Base-by-base conservation (phyloP, 257 asterid genomes). In the Nicotiana obtusifolia region DNA sequence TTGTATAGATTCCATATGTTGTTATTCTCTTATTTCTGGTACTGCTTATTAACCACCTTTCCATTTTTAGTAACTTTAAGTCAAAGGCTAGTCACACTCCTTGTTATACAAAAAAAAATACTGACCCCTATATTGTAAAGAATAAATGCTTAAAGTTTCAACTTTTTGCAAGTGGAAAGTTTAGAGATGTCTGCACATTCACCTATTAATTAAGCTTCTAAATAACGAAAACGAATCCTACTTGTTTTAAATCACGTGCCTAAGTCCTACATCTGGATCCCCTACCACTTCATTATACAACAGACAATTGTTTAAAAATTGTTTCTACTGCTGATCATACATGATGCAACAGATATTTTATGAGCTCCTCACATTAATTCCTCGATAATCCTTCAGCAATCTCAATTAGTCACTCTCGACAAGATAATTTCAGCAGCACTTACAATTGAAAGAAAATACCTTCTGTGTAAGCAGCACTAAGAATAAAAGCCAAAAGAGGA, bases 191-290 rank as follows among this genome's bases (percentile, higher is more conserved):
- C 78, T 71, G 78, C 33, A 24, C n/a, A 17, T 4, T 44, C 20
- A 44, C 31, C 35, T 20, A 52, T 41, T 69, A 41, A 41, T 41
- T 41, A 69, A 69, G 31, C 59, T 69, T 20, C 22, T 73, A 30
- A 37, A 69, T 69, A 44, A 79, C 82, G 84, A 82, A 66, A 86
- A 82, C 67, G 78, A 64, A 75, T 86, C 87, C 78, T 78, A 30
- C 77, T 80, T 53, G 49, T 81, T 61, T 65, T 30, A 53, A 65
- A 75, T 78, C 76, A 81, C 80, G 62, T 66, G 86, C 68, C 19
- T 54, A 44, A 81, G 24, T 5, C 77, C 79, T 41, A 57, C 52
- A 71, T 7, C 81, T 73, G 64, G n/a, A 68, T 53, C 57, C 67
- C 68, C 65, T 80, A 60, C 80, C 71, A 57, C 82, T 77, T 61